Base-by-base conservation (phyloP, 2,329 filamentous ascomycete species). In the Penicillium hesseltinei region DNA sequence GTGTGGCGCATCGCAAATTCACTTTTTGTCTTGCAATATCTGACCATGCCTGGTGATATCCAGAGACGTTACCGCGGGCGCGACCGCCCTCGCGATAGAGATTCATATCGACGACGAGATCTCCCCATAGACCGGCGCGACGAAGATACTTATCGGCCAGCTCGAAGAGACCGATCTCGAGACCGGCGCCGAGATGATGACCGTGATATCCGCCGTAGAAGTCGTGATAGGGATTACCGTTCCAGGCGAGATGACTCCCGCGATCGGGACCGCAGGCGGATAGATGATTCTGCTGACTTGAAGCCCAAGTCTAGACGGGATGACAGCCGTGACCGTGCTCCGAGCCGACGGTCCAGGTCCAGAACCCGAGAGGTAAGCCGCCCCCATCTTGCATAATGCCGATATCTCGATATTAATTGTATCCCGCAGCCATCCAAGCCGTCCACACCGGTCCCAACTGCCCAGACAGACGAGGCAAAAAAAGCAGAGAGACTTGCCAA, bases 401-500 rank as follows among this genome's bases (percentile, higher is more conserved):
- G 4, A 47, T 9, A 25, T n/a, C 15, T 33, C 35, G n/a, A 36
- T 46, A 17, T 50, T 64, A 15, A 65, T 44, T 2, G 11, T 7
- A 10, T 7, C 46, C 43, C 35, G 9, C 50, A 89, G 84, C 69
- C 76, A 61, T 79, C 81, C 52, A 88, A 86, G 69, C 74, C 80
- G 44, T 73, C 81, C 40, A 75, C 76, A 9, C 72, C 73, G 23
- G 60, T 66, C 15, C 62, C 81, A 54, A 71, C 80, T 52, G 75
- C 79, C 44, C 86, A 86, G 67, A 81, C 84, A 31, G 89, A 91
- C 67, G 84, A 85, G 60, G 87, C 91, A 49, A 91, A 89, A 70
- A 91, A 92, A 73, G 89, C 88, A 49, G 90, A 93, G 73, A 82
- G 90, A 61, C 81, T 92, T 43, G 90, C 90, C 29, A 92, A 91